Evolutionary conservation across 2,329 filamentous ascomycete species (phyloP), one percentile per base, ranked within the genome.

Genomic region (Scedosporium minutisporum): DNA sequence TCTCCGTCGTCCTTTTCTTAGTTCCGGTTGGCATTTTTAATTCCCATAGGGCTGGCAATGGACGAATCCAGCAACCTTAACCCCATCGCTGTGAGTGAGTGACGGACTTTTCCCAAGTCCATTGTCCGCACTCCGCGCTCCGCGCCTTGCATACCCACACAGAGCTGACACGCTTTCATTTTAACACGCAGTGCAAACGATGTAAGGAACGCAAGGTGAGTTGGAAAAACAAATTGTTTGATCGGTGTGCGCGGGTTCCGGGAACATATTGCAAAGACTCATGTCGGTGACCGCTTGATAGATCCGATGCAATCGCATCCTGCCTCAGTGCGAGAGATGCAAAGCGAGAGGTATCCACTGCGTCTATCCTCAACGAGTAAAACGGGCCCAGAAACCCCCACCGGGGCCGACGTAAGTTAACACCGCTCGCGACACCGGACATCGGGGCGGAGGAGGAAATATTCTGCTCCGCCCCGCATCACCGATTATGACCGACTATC

Each of bases 221-320:
- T 60, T 3, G 27, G 41, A 53, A 63, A 23, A 62, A 38, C 12
- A 2, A 18, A 21, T 21, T 3, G 21, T 18, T 9, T 21, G n/a
- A 6, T 21, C n/a, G 16, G 16, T 18, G 44, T 21, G 44, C 44
- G 44, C 44, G 44, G n/a, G 5, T 18, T 21, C 16, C 44, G 21
- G 44, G 44, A 48, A 18, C 44, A 14, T 3, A 21, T 48, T n/a
- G 21, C 44, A 7, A 48, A 46, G 6, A 3, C 27, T 29, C 27
- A 38, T 9, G 33, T 14, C 33, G 33, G 4, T 10, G 10, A 41
- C 18, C 14, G 16, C 6, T 46, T 18, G n/a, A 29, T 51, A 70
- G 68, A 64, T 72, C 23, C 66, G 71, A 41, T 72, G 71, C 53
- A 71, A 69, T 63, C 69, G 70, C 62, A 62, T 69, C 33, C 68